Evolutionary conservation across 306 rosid species (phyloP).

Genomic region (Potentilla sterilis): DNA sequence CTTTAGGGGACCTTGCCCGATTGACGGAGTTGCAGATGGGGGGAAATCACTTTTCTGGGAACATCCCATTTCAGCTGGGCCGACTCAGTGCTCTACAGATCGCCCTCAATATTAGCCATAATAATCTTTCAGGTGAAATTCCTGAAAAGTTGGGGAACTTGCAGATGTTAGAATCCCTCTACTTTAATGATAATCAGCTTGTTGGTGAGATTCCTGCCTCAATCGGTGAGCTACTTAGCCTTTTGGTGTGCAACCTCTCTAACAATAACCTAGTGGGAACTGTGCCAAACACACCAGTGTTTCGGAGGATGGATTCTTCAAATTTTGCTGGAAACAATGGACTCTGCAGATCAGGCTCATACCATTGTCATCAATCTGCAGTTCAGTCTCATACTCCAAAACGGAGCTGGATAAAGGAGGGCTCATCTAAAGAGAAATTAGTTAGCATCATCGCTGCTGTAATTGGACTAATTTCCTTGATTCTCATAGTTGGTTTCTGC

Average conservation of each 20-base stretch:
- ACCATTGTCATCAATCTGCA: slow-evolving; percentile 42
- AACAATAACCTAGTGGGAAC: slow-evolving; percentile 69
- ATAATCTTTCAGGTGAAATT: slow-evolving; percentile 62
- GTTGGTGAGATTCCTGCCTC: slow-evolving; percentile 67
- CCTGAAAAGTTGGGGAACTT: slow-evolving; percentile 65
- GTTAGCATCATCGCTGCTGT: slow-evolving; percentile 50
- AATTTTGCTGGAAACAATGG: slow-evolving; percentile 72
- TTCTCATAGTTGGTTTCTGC: slow-evolving; percentile 51
- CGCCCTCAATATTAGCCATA: slow-evolving; percentile 64
- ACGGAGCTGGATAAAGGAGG: slow-evolving; percentile 40
- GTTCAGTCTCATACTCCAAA: slow-evolving; percentile 37
- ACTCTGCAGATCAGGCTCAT: slow-evolving; percentile 58
- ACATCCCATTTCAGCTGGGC: slow-evolving; percentile 55
- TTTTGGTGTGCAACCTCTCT: slow-evolving; percentile 66
- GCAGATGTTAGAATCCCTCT: slow-evolving; percentile 71
- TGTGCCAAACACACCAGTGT: slow-evolving; percentile 64
- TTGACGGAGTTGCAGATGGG: slow-evolving; percentile 66
- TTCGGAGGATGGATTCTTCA: slow-evolving; percentile 66
- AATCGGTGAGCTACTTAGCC: slow-evolving; percentile 64
- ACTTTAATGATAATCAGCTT: slow-evolving; percentile 69
- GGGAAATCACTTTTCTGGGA: slow-evolving; percentile 65
- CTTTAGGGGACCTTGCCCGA: slow-evolving; percentile 52
- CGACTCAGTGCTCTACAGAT: slow-evolving; percentile 59
- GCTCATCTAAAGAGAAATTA: slow-evolving; percentile 52
- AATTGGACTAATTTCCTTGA: slow-evolving; percentile 53